Evolutionary conservation across 2,329 filamentous ascomycete species (phyloP), one percentile per base, ranked within the genome.

Genomic region (Aspergillus nomiae): DNA sequence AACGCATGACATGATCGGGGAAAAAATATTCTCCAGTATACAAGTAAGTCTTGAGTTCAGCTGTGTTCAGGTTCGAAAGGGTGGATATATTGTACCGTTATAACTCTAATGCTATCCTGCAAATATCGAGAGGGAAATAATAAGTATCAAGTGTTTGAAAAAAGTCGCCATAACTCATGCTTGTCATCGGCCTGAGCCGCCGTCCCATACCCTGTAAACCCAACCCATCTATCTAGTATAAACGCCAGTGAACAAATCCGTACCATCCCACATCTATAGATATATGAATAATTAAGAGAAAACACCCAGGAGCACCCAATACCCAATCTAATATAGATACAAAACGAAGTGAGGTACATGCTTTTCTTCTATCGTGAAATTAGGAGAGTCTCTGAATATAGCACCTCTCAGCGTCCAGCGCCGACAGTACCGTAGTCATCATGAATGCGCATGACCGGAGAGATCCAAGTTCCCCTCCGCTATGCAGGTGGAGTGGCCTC

Each of bases 381-480:
- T 64, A 62, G 59, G 63, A 65, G 57, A 63, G 50, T 60, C 58
- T 63, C 59, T 38, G 63, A 58, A 51, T 54, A 10, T 61, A 45
- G 63, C 45, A 28, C 30, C 57, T 55, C 59, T 53, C 59, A 62
- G 67, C 62, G 63, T 65, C 66, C 66, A 62, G 66, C 63, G 61
- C 67, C 56, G 55, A 58, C 51, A 53, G 41, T 9, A 50, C 55
- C 30, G 41, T 57, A 43, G 32, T 58, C 54, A 32, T 61, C 43
- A 32, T 61, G 28, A 48, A 53, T 24, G 30, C 34, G 45, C 55
- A 50, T 28, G 38, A 8, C 38, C 19, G 16, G 8, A 56, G 38
- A 46, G 56, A 32, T 63, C 28, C 36, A 34, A 41, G 26, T n/a
- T 5, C 34, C 32, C 58, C 24, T 59, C 61, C 41, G 55, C 26